Percentiles rank a stretch among this genome's conserved stretches.
phyloP scores from a whole-genome alignment of 2,329 filamentous ascomycete species.

The Hyphodiscus sp. region DNA sequence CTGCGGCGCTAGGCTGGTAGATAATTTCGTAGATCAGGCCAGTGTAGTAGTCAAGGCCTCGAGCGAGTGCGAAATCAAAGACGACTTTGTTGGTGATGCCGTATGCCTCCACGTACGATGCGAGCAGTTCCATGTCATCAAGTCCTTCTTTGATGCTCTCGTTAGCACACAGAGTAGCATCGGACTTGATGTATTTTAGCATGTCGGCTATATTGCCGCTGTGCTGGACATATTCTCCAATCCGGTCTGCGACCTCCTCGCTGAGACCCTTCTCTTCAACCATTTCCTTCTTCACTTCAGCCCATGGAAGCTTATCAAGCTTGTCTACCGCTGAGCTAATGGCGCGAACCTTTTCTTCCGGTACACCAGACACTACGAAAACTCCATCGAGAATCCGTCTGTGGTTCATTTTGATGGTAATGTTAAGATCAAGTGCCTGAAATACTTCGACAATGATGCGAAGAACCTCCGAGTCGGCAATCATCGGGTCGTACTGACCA shows the following conservation, averaged over 20 bases:
- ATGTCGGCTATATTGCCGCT: not conserved
- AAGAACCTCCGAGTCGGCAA: not conserved
- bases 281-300: constrained; percentile 3
- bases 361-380: constrained; percentile 1
- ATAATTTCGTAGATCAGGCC: constrained; percentile 1
- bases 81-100: not conserved
- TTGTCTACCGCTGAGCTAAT: constrained; percentile 4
- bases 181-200: not conserved
- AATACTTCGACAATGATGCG: constrained; percentile 2
- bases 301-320: not conserved
- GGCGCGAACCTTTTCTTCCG: not conserved
- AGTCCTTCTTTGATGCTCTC: constrained; percentile 1
- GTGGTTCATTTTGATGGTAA: constrained; percentile 3
- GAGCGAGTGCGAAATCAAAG: not conserved
- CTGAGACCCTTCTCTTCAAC: constrained; percentile 1
- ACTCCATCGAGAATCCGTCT: constrained; percentile 2
- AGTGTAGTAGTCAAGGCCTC: constrained; percentile 4
- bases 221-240: constrained; percentile 1
- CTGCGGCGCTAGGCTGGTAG: not conserved
- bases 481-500: constrained; percentile 1
- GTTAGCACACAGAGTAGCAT: not conserved
- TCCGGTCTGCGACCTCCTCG: not conserved
- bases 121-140: constrained; percentile 1
- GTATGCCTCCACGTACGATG: constrained; percentile 1
- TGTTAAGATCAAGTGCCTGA: not conserved